Evolutionary conservation across 139 green algal genomes (phyloP).

Genomic region (Chlamydomonas sphaeroides): DNA sequence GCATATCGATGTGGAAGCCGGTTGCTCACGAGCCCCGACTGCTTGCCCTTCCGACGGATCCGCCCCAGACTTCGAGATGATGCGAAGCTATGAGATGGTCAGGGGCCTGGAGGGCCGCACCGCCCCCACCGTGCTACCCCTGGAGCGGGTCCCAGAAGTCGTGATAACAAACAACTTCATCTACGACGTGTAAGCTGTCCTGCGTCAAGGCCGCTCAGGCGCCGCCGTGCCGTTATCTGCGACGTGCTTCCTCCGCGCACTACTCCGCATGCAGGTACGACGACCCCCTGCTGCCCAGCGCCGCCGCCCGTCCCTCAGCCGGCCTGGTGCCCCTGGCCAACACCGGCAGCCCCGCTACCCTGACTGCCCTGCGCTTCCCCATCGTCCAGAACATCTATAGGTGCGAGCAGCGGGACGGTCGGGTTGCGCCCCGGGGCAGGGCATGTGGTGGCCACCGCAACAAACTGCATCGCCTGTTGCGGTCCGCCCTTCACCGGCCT

Average conservation of each 20-base stretch:
- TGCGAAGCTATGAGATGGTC: neutral
- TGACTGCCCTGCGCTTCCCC: neutral
- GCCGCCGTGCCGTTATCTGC: neutral
- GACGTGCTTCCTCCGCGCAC: neutral
- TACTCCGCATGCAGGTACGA: neutral
- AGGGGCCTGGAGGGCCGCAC: no score
- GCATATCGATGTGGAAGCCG: no score
- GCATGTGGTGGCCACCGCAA: neutral
- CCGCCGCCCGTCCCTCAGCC: neutral
- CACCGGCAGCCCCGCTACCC: neutral
- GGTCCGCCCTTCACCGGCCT: no score
- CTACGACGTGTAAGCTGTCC: conserved; percentile 6
- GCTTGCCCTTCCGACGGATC: no score
- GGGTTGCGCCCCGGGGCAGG: neutral
- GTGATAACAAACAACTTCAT: neutral
- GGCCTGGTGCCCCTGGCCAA: neutral
- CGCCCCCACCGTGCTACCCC: neutral
- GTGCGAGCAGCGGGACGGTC: neutral
- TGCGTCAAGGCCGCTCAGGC: no score
- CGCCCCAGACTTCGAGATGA: conserved; percentile 11
- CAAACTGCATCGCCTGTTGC: neutral
- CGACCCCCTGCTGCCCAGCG: neutral
- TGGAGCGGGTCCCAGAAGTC: neutral
- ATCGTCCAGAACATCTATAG: neutral
- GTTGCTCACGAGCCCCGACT: no score